These are phyloP conservation scores for Zanthoxylum bungeanum DNA, from an alignment of 345 rosid genomes.

Conservation along the genomic window DNA sequence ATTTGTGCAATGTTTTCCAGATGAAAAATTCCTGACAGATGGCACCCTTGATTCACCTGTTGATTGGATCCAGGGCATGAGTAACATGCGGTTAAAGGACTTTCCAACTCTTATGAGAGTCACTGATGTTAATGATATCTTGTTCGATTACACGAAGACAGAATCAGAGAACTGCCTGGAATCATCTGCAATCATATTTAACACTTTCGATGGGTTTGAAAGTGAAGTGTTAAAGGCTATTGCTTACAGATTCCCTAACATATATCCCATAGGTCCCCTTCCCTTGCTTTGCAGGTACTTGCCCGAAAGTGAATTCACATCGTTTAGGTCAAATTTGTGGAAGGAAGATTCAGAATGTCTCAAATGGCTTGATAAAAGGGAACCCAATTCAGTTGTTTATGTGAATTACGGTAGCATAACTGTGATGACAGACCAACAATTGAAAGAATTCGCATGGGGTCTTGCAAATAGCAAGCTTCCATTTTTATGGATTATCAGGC, in stretches of 20 bases:
- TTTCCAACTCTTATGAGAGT: too few relatives aligned
- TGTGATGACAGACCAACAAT: too few relatives aligned
- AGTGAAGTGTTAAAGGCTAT: conserved; percentile 11
- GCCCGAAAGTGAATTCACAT: neutral
- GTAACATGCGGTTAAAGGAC: conserved; percentile 13
- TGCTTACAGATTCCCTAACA: conserved; percentile 7
- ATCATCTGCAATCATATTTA: conserved; percentile 15
- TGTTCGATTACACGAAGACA: conserved; percentile 8
- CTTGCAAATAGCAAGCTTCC: too few relatives aligned
- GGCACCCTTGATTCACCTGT: conserved; percentile 15
- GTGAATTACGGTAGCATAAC: too few relatives aligned
- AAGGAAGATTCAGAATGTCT: too few relatives aligned
- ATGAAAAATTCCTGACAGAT: conserved; percentile 13
- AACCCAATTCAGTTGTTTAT: too few relatives aligned
- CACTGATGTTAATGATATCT: conserved; percentile 12
- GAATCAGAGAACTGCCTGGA: conserved; percentile 1
- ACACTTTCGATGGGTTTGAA: conserved; percentile 17
- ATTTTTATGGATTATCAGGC: too few relatives aligned
- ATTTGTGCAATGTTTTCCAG: conserved; percentile 9
- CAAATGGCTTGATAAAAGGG: too few relatives aligned
- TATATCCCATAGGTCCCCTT: conserved; percentile 17
- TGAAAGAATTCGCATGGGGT: too few relatives aligned
- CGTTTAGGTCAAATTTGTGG: too few relatives aligned
- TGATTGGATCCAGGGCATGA: conserved; percentile 24
- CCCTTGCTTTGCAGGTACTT: conserved; percentile 2